These are phyloP conservation scores for Chaetothyriales sp. DNA, from an alignment of 2,329 filamentous ascomycete genomes.

Conservation along the genomic window DNA sequence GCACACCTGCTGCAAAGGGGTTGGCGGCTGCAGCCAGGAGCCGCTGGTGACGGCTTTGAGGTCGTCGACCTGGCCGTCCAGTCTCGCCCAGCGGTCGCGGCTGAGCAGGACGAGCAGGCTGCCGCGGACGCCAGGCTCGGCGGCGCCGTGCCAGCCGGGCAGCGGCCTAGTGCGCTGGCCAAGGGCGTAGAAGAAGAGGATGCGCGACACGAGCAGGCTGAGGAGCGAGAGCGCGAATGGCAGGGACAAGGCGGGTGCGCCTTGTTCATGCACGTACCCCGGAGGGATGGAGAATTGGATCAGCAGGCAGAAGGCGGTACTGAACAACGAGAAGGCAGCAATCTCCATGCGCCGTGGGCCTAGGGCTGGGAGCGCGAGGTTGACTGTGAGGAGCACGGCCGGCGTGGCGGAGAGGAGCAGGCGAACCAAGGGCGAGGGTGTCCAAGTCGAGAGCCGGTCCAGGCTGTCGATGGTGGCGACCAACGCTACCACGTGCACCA, in stretches of 20 bases:
- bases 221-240: constrained; percentile 38
- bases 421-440: constrained; percentile 24
- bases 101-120: constrained; percentile 43
- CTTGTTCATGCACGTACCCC: not conserved
- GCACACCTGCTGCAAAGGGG: constrained; percentile 27
- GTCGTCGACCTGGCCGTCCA: constrained; percentile 43
- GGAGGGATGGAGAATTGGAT: not conserved
- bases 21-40: constrained; percentile 42
- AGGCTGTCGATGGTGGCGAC: not conserved
- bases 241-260: constrained; percentile 13
- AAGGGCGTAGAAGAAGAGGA: constrained; percentile 45
- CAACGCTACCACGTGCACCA: not conserved
- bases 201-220: constrained; percentile 40
- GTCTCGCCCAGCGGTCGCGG: constrained; percentile 37
- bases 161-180: constrained; percentile 32
- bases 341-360: not conserved
- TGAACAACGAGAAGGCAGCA: not conserved
- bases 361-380: constrained; percentile 1
- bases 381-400: constrained; percentile 6
- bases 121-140: constrained; percentile 25
- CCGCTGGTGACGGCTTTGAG: constrained; percentile 47
- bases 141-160: constrained; percentile 24
- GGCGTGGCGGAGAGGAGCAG: constrained; percentile 20
- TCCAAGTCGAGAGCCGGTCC: not conserved
- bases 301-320: not conserved